phyloP scores from a whole-genome alignment of 306 rosid genomes.

The Benincasa hispida region DNA sequence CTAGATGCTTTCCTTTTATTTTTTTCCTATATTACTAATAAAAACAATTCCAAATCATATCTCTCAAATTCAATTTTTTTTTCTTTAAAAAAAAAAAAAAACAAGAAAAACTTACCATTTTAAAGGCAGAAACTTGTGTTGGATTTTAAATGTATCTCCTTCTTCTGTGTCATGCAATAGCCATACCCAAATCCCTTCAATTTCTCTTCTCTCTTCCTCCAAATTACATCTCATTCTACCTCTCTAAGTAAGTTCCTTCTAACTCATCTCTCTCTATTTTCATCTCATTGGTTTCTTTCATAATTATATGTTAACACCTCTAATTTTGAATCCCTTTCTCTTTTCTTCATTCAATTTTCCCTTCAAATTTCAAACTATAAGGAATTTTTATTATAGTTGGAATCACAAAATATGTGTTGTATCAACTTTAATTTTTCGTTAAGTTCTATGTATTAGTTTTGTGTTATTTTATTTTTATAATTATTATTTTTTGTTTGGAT shows the following conservation, averaged over 20 bases:
- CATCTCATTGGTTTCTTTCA: not conserved
- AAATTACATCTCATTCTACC: not conserved
- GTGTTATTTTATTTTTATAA: too few species aligned
- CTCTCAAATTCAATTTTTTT: not conserved
- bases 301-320: too few species aligned
- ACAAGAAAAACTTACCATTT: not conserved
- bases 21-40: not conserved
- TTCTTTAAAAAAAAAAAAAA: not conserved
- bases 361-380: too few species aligned
- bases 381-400: too few species aligned
- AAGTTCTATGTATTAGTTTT: not conserved
- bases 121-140: not conserved
- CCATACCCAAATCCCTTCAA: not conserved
- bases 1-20: not conserved
- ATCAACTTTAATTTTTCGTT: not conserved
- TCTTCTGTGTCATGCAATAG: not conserved
- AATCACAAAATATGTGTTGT: too few species aligned
- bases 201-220: not conserved
- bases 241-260: not conserved
- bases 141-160: not conserved
- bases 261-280: not conserved
- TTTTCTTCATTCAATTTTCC: too few species aligned
- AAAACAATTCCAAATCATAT: not conserved
- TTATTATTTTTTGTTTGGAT: not conserved
- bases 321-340: too few species aligned